Base-by-base conservation (phyloP, 805 yeast species). In the Kodamaea kaohsiungensis region DNA sequence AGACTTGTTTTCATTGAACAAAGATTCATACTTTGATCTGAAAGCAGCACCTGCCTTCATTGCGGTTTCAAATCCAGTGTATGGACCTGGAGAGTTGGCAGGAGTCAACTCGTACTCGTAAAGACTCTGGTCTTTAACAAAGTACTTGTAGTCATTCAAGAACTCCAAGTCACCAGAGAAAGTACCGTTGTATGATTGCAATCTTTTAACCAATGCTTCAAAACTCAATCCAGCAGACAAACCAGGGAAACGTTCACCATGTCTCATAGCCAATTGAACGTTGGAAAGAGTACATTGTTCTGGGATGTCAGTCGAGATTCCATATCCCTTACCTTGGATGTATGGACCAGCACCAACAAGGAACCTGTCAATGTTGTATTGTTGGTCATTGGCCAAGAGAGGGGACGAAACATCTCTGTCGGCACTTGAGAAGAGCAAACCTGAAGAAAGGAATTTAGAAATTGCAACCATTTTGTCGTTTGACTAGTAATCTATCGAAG, bases 231-330 rank as follows among this genome's bases (percentile, higher is more conserved):
- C 67, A 12, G 43, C 43, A 37, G 54, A 33, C 46, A 54, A 56
- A 30, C 65, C 61, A 1, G 66, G 65, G 57, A 58, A 63, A 46
- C 66, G 54, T 48, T 63, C 66, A 13, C 66, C 66, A 43, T 63
- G 66, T 50, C 66, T 56, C 50, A 64, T 61, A 49, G 56, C 40
- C 53, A 61, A 58, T 46, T 63, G 66, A 40, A 62, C 66, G 45
- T 61, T 64, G 35, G 61, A 64, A 54, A 63, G 56, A 1, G 59
- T 52, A 48, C 65, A 62, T 43, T 59, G 59, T 6, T 49, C 52
- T 18, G 56, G 56, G 27, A 47, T 43, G 19, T 35, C 56, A 42
- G 52, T 51, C 30, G 52, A 46, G 33, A 54, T 54, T 16, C 56
- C 56, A 33, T 38, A 54, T 16, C 54, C 56, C 18, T 51, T 40